These are phyloP conservation scores for Blastomyces parvus DNA, from an alignment of 2,329 filamentous ascomycete species.

Conservation along the genomic window DNA sequence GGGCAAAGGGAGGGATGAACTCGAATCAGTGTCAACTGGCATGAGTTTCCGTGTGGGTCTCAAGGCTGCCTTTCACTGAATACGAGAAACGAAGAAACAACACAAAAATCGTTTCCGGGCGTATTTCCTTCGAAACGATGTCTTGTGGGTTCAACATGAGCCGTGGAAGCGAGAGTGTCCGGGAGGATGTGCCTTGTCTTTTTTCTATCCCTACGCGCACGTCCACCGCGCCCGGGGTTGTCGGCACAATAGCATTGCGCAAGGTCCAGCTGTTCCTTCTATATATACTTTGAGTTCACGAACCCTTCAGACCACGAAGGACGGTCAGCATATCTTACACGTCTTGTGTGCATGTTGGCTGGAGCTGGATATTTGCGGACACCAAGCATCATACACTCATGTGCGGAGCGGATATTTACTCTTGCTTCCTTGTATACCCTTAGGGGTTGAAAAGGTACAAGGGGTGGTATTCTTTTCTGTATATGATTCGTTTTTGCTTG, in stretches of 20 bases:
- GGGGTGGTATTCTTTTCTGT: constrained; percentile 6
- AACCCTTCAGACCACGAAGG: constrained; percentile 26
- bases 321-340: constrained; percentile 29
- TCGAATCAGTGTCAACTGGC: not conserved
- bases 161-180: not conserved
- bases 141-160: not conserved
- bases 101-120: not conserved
- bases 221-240: too few relatives aligned
- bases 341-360: constrained; percentile 36
- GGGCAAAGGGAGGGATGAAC: not conserved
- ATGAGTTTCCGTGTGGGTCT: not conserved
- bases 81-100: not conserved
- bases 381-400: not conserved
- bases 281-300: constrained; percentile 18
- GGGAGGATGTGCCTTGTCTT: not conserved
- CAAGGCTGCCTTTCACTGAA: not conserved
- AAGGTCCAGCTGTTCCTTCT: constrained; percentile 25
- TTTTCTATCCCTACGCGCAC: not conserved
- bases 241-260: not conserved
- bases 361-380: constrained; percentile 28
- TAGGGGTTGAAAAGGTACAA: not conserved
- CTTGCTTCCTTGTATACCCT: constrained; percentile 11
- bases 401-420: not conserved
- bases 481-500: constrained; percentile 11
- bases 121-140: not conserved